Percentiles rank a stretch among this genome's conserved stretches.
phyloP scores from a whole-genome alignment of 2,329 filamentous ascomycete species.

The Nemania sp. region DNA sequence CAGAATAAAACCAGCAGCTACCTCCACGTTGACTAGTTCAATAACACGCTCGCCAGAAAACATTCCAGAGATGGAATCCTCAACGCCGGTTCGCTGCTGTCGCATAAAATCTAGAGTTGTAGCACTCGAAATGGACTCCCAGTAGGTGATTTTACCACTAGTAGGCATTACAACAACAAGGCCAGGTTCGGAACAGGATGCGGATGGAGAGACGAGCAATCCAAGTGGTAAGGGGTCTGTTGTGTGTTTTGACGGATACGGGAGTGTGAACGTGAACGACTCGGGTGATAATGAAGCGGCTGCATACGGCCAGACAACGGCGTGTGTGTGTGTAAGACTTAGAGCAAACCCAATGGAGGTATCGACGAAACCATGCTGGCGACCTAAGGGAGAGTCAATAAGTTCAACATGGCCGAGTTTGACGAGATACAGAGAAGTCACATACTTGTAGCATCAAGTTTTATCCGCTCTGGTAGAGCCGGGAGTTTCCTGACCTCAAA shows the following conservation, averaged over 20 bases:
- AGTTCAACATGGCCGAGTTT: conserved; percentile 42
- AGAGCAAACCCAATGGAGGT: conserved; percentile 79
- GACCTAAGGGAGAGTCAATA: conserved; percentile 57
- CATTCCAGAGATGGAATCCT: conserved; percentile 78
- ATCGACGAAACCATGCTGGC: conserved; percentile 74
- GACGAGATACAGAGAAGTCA: conserved; percentile 25
- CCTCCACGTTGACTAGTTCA: conserved; percentile 84
- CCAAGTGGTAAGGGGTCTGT: conserved; percentile 84
- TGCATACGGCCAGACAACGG: conserved; percentile 91
- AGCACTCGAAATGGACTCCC: conserved; percentile 93
- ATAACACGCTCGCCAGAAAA: conserved; percentile 82
- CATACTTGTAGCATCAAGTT: conserved; percentile 74
- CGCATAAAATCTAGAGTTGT: conserved; percentile 86
- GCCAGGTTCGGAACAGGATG: conserved; percentile 83
- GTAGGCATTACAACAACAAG: conserved; percentile 87
- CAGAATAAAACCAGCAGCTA: conserved; percentile 85
- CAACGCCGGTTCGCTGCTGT: conserved; percentile 83
- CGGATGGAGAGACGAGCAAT: conserved; percentile 82
- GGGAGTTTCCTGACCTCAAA: conserved; percentile 89
- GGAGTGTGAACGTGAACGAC: conserved; percentile 83
- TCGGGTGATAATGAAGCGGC: conserved; percentile 76
- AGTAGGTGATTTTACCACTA: conserved; percentile 88
- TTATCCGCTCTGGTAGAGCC: conserved; percentile 81
- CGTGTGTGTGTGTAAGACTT: conserved; percentile 82
- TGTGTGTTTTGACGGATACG: conserved; percentile 74